Evolutionary conservation across 805 yeast genomes (phyloP), one percentile per base, ranked within the genome.

Genomic region (Hanseniaspora thailandica): DNA sequence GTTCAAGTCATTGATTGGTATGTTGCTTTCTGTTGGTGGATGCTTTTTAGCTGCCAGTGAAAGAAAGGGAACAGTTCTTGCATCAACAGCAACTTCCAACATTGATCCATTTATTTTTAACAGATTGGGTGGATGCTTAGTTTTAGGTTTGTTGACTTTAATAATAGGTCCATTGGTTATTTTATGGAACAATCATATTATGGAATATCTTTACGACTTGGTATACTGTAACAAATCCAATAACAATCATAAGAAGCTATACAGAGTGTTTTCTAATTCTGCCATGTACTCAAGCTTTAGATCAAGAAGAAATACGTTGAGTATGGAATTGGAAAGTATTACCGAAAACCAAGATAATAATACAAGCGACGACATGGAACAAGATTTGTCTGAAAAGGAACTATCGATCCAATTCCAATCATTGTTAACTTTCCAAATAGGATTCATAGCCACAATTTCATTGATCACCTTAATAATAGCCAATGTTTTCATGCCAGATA

Each of bases 91-190:
- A 13, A 61, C 60, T 25, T 65, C 65, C 50, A 38, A 47, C 39
- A 38, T 26, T 26, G 56, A 54, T 48, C 70, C 70, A 4, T 66
- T 61, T 48, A 58, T 66, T 15, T 66, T 66, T 45, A 68, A 66
- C 54, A 61, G 70, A 55, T 55, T 66, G 38, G 66, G 65, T 45
- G 67, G 69, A 19, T 58, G 64, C 25, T 56, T 66, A 49, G 58
- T 65, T 17, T 63, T 66, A 41, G 70, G 70, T 17, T 44, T 66
- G 23, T 62, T 66, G 26, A 60, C 67, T 7, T 56, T 66, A 36
- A 45, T 63, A 1, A 55, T 63, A 22, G 69, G 69, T 9, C 69
- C 69, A 13, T 60, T 62, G 35, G 62, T 63, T 8, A 65, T 66
- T 2, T 44, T 64, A 38, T 61, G 65, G 59, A 50, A 43, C 26